A percentile compares a stretch with the other conserved stretches of the same genome.
Evolutionary conservation across 768 basidiomycete species (phyloP).

Genomic region (Phylloporus rhodoxanthus): DNA sequence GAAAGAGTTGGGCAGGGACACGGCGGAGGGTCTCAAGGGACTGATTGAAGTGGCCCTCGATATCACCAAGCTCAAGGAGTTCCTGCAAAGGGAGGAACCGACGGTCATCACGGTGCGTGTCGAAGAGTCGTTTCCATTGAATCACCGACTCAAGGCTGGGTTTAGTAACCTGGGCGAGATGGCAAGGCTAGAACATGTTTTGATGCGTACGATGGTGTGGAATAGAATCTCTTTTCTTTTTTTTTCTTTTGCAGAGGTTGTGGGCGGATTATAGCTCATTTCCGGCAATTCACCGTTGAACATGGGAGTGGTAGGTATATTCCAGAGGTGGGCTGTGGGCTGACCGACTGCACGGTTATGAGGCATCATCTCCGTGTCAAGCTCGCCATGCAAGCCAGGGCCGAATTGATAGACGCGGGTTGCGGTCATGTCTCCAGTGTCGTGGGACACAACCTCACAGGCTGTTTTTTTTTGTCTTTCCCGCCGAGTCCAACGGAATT

Average conservation of each 20-base stretch:
- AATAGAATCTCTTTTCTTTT: conserved; percentile 14
- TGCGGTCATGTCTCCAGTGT: too few species aligned
- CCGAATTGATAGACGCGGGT: background rate
- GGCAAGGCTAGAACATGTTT: background rate
- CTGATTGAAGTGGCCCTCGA: conserved; percentile 92
- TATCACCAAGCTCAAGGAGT: conserved; percentile 78
- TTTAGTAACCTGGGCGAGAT: conserved; percentile 18
- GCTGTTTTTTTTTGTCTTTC: too few species aligned
- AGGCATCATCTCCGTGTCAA: background rate
- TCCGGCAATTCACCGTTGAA: conserved; percentile 4
- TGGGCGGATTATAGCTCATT: conserved; percentile 1
- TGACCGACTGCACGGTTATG: background rate
- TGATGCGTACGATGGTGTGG: conserved; percentile 13
- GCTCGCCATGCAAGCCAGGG: background rate
- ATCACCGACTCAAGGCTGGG: conserved; percentile 1
- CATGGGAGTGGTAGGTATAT: background rate
- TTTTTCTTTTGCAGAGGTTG: background rate
- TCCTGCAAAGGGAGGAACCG: conserved; percentile 82
- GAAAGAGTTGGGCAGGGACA: conserved; percentile 63
- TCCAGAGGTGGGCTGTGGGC: background rate
- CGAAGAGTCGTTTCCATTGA: background rate
- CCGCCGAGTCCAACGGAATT: too few species aligned
- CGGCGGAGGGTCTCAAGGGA: conserved; percentile 87
- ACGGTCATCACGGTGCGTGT: conserved; percentile 88
- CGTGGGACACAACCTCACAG: too few species aligned